Percentiles rank a stretch among this genome's conserved stretches.
Conservation (phyloP, 1,284 basidiomycete genomes). For the Amylostereum areolatum region DNA sequence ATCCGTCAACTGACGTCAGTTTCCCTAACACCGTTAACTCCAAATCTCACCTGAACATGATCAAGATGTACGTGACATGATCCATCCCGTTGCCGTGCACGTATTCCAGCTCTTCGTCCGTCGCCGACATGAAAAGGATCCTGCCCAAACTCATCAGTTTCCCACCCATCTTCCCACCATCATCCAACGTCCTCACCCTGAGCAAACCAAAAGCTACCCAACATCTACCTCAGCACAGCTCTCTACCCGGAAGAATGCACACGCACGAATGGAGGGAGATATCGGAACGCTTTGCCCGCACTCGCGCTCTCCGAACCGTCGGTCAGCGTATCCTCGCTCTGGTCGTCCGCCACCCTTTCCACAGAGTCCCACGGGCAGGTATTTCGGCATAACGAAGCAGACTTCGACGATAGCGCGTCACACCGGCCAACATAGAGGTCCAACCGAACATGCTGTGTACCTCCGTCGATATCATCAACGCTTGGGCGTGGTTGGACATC, state of each 20-base stretch:
- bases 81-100: slow-evolving; percentile 73
- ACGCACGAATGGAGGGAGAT: slow-evolving; percentile 82
- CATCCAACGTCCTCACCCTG: slow-evolving; percentile 36
- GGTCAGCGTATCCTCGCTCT: slow-evolving; percentile 62
- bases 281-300: slow-evolving; percentile 66
- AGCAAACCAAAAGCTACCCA: slow-evolving; percentile 56
- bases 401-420: slow-evolving; percentile 83
- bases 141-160: slow-evolving; percentile 22
- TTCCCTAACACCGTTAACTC: neutral
- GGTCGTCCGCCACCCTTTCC: slow-evolving; percentile 37
- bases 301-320: slow-evolving; percentile 29
- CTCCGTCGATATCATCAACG: slow-evolving; percentile 80
- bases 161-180: neutral
- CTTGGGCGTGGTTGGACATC: slow-evolving; percentile 89
- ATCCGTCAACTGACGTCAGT: neutral
- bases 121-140: slow-evolving; percentile 84
- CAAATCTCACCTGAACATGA: slow-evolving; percentile 70
- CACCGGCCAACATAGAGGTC: slow-evolving; percentile 81
- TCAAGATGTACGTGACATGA: slow-evolving; percentile 83
- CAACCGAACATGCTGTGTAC: slow-evolving; percentile 84
- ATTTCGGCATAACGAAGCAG: slow-evolving; percentile 60
- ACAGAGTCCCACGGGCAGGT: slow-evolving; percentile 19
- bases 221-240: too few relatives aligned
- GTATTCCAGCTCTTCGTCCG: slow-evolving; percentile 80
- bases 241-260: too few relatives aligned